Base-by-base conservation (phyloP, 805 yeast species). In the Candida ulmi region DNA sequence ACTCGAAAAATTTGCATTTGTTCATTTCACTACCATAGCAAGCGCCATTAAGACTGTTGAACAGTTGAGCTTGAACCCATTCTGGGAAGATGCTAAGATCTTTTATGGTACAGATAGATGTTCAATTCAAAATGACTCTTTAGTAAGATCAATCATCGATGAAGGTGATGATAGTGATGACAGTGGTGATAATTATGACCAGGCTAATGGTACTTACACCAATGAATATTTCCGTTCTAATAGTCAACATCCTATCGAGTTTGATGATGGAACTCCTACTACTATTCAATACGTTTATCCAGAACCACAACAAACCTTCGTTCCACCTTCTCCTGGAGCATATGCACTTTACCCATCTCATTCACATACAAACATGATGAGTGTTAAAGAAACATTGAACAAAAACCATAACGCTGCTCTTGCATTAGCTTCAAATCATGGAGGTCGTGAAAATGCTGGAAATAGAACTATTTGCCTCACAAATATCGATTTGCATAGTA, bases 391-490 rank as follows among this genome's bases (percentile, higher is more conserved):
- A 37, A 83, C 87, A 6, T 70, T 88, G 38, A 85, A 88, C 18
- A 91, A 86, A 61, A 95, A 88, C 63, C 78, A 91, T 11, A 88
- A 91, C 30, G 95, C 95, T 1, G 96, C 96, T 4, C 90, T 95
- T 16, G 86, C 90, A 30, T 85, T 88, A 46, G 95, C 95, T 1
- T 80, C 91, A 1, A 76, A 84, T 38, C 90, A 93, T 2, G 96
- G 95, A 8, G 96, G 96, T 8, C 80, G 85, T 23, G 77, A 78
- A 37, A 90, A 91, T 58, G 71, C 86, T 28, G 78, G 74, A 1
- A 84, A 83, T 54, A 66, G 95, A 55, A 78, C 90, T 1, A 74
- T 84, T 15, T 83, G 77, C 52, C 63, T 84, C 33, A 85, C 86
- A 5, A 80, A 79, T 47, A 63, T 84, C 36, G 82, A 80, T 44